phyloP scores from a whole-genome alignment of 208 protist species.

The Spongospora subterranea region DNA sequence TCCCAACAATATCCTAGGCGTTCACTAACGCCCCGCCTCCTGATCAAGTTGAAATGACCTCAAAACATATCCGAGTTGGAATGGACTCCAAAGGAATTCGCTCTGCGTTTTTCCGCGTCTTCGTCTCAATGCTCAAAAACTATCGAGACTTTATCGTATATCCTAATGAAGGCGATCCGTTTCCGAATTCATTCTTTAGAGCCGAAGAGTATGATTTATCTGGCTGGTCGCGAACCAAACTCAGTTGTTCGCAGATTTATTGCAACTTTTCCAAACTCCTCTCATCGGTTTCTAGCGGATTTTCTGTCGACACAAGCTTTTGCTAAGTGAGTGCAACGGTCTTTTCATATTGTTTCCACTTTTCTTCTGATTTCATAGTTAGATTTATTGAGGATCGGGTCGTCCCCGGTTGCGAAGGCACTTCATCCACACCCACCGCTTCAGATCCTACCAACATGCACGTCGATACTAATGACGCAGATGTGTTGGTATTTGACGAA shows the following conservation, averaged over 20 bases:
- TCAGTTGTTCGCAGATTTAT: constrained; percentile 6
- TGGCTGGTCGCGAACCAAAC: not conserved
- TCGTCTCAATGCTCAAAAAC: constrained; percentile 48
- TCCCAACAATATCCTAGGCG: not conserved
- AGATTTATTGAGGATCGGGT: constrained; percentile 49
- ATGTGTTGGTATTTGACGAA: constrained; percentile 56
- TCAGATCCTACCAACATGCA: not conserved
- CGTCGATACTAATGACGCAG: not conserved
- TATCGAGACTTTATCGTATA: constrained; percentile 58
- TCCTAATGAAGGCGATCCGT: constrained; percentile 39
- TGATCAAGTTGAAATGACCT: constrained; percentile 49
- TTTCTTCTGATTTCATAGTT: not conserved
- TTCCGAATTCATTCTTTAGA: constrained; percentile 38
- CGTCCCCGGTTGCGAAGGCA: constrained; percentile 1
- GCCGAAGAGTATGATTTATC: not conserved
- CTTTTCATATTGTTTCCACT: not conserved
- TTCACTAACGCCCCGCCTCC: constrained; percentile 44
- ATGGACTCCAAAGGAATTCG: constrained; percentile 32
- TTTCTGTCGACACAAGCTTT: constrained; percentile 55
- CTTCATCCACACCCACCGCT: not conserved
- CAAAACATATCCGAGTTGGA: not conserved
- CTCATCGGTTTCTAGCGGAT: constrained; percentile 31
- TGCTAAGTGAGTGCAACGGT: not conserved
- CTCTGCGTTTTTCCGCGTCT: constrained; percentile 30
- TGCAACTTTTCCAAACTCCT: not conserved